Conservation (phyloP, 331 rosid species). For the Malus hybrid region DNA sequence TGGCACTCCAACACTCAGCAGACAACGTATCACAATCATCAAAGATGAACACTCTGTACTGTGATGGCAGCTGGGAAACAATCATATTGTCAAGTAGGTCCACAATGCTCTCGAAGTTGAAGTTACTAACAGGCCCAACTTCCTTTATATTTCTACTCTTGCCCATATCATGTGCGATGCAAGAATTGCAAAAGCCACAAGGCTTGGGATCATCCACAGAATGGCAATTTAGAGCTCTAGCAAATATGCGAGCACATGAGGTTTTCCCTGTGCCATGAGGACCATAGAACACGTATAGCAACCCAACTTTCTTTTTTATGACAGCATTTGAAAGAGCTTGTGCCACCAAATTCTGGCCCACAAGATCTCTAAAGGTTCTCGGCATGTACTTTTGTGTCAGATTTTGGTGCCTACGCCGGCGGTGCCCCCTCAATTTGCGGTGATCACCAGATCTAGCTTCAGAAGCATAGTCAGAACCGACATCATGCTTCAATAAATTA, state of each 20-base stretch:
- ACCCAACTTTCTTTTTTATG: slow-evolving; percentile 66
- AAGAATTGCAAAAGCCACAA: slow-evolving; percentile 86
- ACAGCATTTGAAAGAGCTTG: slow-evolving; percentile 98
- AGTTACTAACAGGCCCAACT: slow-evolving; percentile 82
- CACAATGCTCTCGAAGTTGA: slow-evolving; percentile 72
- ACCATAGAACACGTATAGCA: slow-evolving; percentile 89
- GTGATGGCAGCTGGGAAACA: slow-evolving; percentile 68
- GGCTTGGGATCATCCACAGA: slow-evolving; percentile 73
- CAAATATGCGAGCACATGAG: slow-evolving; percentile 86
- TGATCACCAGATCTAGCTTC: slow-evolving; percentile 73
- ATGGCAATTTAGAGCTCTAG: slow-evolving; percentile 90
- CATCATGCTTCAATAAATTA: slow-evolving; percentile 69
- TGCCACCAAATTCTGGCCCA: slow-evolving; percentile 89
- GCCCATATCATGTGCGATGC: slow-evolving; percentile 69
- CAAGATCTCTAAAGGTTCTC: slow-evolving; percentile 77
- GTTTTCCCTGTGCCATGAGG: slow-evolving; percentile 99
- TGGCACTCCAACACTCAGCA: slow-evolving; percentile 77
- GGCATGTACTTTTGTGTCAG: slow-evolving; percentile 89
- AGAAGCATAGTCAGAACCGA: slow-evolving; percentile 85
- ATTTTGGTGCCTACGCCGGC: slow-evolving; percentile 63
- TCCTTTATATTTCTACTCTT: slow-evolving; percentile 74
- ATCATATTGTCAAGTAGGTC: slow-evolving; percentile 66
- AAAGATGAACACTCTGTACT: slow-evolving; percentile 71
- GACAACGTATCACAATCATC: slow-evolving; percentile 81
- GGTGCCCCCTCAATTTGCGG: slow-evolving; percentile 49